A percentile compares a stretch with the other conserved stretches of the same genome.
Conservation (phyloP, 2,329 filamentous ascomycete genomes). For the Penicillium thymicola region DNA sequence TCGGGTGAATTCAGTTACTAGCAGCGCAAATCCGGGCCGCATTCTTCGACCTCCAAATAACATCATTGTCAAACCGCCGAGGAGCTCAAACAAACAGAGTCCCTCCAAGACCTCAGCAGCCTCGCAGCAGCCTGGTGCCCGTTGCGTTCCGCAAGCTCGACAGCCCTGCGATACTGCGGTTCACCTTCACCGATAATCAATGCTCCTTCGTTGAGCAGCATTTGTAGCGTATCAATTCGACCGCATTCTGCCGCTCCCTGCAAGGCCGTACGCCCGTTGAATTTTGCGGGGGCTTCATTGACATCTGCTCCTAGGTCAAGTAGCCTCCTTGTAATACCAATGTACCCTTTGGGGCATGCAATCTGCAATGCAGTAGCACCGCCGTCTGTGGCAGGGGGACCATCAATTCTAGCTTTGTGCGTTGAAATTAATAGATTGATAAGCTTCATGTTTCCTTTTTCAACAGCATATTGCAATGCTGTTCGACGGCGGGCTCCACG, state of each 20-base stretch:
- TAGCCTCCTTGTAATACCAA: conserved; percentile 20
- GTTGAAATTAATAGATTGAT: conserved; percentile 10
- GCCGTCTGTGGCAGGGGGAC: background rate
- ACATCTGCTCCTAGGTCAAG: conserved; percentile 21
- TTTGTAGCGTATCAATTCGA: conserved; percentile 28
- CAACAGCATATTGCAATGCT: conserved; percentile 17
- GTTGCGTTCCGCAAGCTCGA: conserved; percentile 15
- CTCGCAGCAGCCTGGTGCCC: conserved; percentile 16
- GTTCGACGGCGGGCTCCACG: background rate
- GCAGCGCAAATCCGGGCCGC: too few species aligned
- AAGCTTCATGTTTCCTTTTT: conserved; percentile 16
- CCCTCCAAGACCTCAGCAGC: conserved; percentile 1
- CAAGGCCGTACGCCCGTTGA: conserved; percentile 26
- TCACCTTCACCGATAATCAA: conserved; percentile 8
- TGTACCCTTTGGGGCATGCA: conserved; percentile 24
- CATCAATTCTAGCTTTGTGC: conserved; percentile 17
- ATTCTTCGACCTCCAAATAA: too few species aligned
- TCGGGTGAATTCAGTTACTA: too few species aligned
- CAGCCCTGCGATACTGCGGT: conserved; percentile 11
- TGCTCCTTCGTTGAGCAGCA: conserved; percentile 27
- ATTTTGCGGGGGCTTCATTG: conserved; percentile 16
- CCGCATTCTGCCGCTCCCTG: conserved; percentile 30
- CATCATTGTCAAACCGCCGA: background rate
- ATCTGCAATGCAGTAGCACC: conserved; percentile 30
- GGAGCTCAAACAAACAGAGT: background rate